phyloP scores from a whole-genome alignment of 371 early-diverging fungal species.

The Sporodiniella umbellata region DNA sequence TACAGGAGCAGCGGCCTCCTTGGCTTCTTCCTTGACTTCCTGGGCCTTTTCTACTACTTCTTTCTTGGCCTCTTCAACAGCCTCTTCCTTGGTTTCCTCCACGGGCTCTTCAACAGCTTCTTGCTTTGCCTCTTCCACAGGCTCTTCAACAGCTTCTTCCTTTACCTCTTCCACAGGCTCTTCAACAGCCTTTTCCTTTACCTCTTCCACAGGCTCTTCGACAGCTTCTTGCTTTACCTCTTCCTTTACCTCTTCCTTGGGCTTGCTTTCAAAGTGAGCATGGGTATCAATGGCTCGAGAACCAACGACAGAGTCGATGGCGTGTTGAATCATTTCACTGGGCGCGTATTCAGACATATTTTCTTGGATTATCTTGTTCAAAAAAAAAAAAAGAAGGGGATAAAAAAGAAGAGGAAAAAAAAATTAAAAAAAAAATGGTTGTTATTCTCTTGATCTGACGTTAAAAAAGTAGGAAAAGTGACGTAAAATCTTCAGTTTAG shows the following conservation, averaged over 20 bases:
- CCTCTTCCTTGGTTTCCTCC: slow-evolving; percentile 5
- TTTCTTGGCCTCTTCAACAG: no score
- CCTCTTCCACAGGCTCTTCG: background rate
- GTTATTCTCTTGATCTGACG: no score
- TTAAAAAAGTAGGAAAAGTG: background rate
- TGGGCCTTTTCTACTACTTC: no score
- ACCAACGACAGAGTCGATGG: slow-evolving; percentile 28
- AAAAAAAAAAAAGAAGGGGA: slow-evolving; percentile 3
- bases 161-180: background rate
- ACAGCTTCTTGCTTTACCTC: background rate
- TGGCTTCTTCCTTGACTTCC: no score
- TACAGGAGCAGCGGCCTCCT: no score
- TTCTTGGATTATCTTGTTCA: background rate
- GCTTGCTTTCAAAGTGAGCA: slow-evolving; percentile 17
- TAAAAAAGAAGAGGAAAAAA: slow-evolving; percentile 3
- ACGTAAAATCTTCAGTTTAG: background rate
- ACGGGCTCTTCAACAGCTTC: slow-evolving; percentile 3
- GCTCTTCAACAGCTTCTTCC: slow-evolving; percentile 7
- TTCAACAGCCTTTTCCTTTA: background rate
- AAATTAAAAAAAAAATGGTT: slow-evolving; percentile 1
- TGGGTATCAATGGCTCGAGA: slow-evolving; percentile 20
- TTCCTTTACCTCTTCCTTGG: background rate
- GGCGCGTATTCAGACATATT: slow-evolving; percentile 16
- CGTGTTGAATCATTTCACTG: slow-evolving; percentile 20
- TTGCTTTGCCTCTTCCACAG: slow-evolving; percentile 8